Percentiles rank a stretch among this genome's conserved stretches.
These are phyloP conservation scores for Eutrema salsugineum DNA, from an alignment of 441 rosid genomes.

Conservation along the genomic window DNA sequence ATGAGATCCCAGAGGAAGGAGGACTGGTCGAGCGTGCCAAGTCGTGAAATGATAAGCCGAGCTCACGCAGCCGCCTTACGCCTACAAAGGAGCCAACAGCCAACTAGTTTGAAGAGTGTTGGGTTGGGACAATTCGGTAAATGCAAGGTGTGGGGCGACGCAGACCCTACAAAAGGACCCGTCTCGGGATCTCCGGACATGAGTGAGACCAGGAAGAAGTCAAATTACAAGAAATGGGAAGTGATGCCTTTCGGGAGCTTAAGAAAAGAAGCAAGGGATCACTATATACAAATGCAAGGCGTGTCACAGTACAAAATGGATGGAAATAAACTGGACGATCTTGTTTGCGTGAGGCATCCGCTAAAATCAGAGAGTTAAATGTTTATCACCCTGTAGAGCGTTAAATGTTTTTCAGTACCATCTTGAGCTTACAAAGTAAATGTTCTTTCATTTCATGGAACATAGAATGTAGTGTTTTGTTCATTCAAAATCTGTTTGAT, in stretches of 20 bases:
- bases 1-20: conserved; percentile 75
- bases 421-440: background rate
- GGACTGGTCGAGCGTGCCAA: conserved; percentile 90
- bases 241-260: conserved; percentile 73
- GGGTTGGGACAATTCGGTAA: conserved; percentile 74
- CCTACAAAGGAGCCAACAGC: conserved; percentile 54
- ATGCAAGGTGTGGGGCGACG: conserved; percentile 89
- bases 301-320: conserved; percentile 95
- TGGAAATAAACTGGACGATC: conserved; percentile 91
- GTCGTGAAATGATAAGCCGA: conserved; percentile 64
- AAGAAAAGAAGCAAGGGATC: conserved; percentile 85
- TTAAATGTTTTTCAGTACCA: background rate
- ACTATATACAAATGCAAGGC: conserved; percentile 71
- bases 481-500: background rate
- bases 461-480: conserved; percentile 2
- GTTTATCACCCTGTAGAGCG: conserved; percentile 7
- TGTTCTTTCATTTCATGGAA: background rate
- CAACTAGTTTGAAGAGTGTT: conserved; percentile 29
- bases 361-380: conserved; percentile 39
- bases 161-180: conserved; percentile 56
- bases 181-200: conserved; percentile 86
- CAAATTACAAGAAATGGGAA: conserved; percentile 94
- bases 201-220: conserved; percentile 65
- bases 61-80: conserved; percentile 81
- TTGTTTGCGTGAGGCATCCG: conserved; percentile 80